These are phyloP conservation scores for Picea sitchensis DNA, from an alignment of 75 land plant species.

Conservation along the genomic window DNA sequence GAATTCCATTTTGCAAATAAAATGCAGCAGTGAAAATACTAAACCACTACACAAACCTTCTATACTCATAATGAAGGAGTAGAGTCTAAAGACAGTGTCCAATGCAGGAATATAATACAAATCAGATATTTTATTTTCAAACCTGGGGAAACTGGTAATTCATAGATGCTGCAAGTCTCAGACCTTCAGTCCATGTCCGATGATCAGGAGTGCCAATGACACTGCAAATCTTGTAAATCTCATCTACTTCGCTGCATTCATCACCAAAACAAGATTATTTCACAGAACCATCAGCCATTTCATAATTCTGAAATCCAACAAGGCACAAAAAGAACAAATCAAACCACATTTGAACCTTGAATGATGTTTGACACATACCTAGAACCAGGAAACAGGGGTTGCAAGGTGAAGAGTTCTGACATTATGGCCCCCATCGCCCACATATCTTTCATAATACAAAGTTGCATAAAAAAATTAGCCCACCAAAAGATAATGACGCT, in stretches of 20 bases:
- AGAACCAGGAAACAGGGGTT: conserved; percentile 40
- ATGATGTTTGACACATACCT: conserved; percentile 18
- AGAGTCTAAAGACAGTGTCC: neutral
- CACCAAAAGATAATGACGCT: neutral
- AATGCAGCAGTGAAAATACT: neutral
- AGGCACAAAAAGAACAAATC: neutral
- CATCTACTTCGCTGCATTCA: conserved; percentile 48
- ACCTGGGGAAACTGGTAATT: conserved; percentile 48
- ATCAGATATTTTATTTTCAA: neutral
- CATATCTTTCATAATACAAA: conserved; percentile 17
- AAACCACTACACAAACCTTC: neutral
- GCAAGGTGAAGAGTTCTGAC: conserved; percentile 41
- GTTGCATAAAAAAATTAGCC: neutral
- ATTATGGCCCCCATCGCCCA: conserved; percentile 56
- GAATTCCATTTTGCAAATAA: neutral
- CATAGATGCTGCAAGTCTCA: conserved; percentile 37
- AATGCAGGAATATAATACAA: neutral
- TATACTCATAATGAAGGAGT: neutral
- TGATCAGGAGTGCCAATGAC: conserved; percentile 42
- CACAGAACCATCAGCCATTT: neutral
- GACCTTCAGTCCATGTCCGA: conserved; percentile 43
- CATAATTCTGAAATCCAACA: neutral
- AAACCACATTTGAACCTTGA: neutral
- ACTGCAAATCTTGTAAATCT: conserved; percentile 48
- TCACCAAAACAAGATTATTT: conserved; percentile 5